Conservation (phyloP, 2,329 filamentous ascomycete species). For the Xylaria arbuscula region DNA sequence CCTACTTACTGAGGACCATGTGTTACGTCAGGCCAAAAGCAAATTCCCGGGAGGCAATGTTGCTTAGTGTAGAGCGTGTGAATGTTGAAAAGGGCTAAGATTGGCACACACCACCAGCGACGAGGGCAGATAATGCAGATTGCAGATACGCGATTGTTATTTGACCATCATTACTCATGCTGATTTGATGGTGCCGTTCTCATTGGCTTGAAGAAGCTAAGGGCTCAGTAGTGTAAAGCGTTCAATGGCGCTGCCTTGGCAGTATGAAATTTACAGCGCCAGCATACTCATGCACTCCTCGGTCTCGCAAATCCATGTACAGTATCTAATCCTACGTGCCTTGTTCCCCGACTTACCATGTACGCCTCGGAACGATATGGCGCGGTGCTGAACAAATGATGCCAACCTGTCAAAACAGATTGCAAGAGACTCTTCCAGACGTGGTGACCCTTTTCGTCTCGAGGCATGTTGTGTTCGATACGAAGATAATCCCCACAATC, state of each 20-base stretch:
- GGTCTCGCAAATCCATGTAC: slow-evolving; percentile 17
- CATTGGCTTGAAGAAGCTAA: slow-evolving; percentile 24
- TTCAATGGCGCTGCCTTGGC: slow-evolving; percentile 30
- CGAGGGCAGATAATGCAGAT: slow-evolving; percentile 15
- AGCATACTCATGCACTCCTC: slow-evolving; percentile 25
- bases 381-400: slow-evolving; percentile 16
- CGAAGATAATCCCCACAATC: slow-evolving; percentile 14
- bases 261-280: slow-evolving; percentile 28
- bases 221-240: neutral
- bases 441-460: neutral
- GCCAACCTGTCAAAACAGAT: slow-evolving; percentile 8
- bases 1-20: neutral
- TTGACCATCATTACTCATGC: slow-evolving; percentile 33
- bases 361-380: slow-evolving; percentile 1
- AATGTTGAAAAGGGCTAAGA: slow-evolving; percentile 7
- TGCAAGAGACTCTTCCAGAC: slow-evolving; percentile 7
- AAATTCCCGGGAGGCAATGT: neutral
- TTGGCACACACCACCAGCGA: slow-evolving; percentile 11
- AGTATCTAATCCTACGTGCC: neutral
- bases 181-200: slow-evolving; percentile 13
- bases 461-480: slow-evolving; percentile 10
- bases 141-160: slow-evolving; percentile 28
- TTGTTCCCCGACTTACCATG: slow-evolving; percentile 15
- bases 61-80: slow-evolving; percentile 16
- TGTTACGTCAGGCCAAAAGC: slow-evolving; percentile 9